Percentiles rank a stretch among this genome's conserved stretches.
phyloP scores from a whole-genome alignment of 2,329 filamentous ascomycete genomes.

The Arthrinium puccinioides region DNA sequence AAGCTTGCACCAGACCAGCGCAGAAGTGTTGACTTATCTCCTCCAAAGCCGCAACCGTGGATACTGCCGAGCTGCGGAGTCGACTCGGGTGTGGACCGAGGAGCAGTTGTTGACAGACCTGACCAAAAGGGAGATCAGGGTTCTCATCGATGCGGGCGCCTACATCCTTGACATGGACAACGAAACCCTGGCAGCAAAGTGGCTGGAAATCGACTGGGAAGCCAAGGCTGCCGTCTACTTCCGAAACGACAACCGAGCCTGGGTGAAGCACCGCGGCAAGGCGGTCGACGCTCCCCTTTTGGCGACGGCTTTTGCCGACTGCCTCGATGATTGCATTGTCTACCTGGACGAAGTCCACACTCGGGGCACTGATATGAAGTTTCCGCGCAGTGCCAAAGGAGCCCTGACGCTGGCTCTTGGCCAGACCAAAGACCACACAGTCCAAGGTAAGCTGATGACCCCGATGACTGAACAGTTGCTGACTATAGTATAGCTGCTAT shows the following conservation, averaged over 20 bases:
- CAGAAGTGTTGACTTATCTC: constrained; percentile 52
- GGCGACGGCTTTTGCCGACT: constrained; percentile 45
- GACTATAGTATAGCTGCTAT: constrained; percentile 49
- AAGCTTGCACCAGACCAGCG: constrained; percentile 47
- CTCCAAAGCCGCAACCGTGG: constrained; percentile 52
- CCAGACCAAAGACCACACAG: constrained; percentile 53
- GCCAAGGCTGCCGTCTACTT: constrained; percentile 49
- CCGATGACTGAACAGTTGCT: background rate
- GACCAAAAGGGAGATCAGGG: constrained; percentile 26
- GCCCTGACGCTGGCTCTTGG: constrained; percentile 49
- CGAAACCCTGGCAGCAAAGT: constrained; percentile 34
- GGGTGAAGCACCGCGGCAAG: constrained; percentile 26
- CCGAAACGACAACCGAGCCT: constrained; percentile 33
- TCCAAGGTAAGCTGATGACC: constrained; percentile 40
- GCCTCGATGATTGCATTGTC: constrained; percentile 40
- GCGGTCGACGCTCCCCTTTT: constrained; percentile 32
- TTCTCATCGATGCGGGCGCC: constrained; percentile 28
- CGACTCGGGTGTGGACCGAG: constrained; percentile 28
- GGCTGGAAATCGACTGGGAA: constrained; percentile 36
- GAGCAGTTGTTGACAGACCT: constrained; percentile 16
- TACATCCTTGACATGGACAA: constrained; percentile 48
- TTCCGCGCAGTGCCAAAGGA: constrained; percentile 37
- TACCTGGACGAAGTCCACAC: constrained; percentile 38
- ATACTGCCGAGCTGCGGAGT: constrained; percentile 13
- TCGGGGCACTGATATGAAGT: constrained; percentile 51